Base-by-base conservation (phyloP, 176 grass and related monocot species). In the Oropetium thomaeum region DNA sequence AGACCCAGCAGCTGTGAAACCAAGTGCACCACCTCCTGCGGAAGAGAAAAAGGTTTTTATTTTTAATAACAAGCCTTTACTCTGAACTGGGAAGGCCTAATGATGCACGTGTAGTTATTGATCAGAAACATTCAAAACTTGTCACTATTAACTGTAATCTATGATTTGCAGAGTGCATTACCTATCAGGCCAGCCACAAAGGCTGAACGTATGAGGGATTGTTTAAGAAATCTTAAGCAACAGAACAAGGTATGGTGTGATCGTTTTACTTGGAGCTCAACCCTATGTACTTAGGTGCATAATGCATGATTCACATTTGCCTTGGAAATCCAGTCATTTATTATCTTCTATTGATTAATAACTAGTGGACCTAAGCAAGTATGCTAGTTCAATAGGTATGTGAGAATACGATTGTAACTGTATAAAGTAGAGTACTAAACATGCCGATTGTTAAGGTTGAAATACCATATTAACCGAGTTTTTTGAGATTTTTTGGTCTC, bases 181-280 rank as follows among this genome's bases (percentile, higher is more conserved):
- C 96, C 96, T 78, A 45, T 99, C 26, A 95, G 88, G 77, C 92
- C 92, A 44, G 96, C 89, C 14, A 95, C 89, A 72, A 99, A 99
- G 59, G 76, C 87, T 49, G 96, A 99, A 30, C 80, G 55, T 10
- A 95, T 99, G 96, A 99, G 96, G 80, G 89, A 99, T 80, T 99
- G 92, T 47, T 81, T 99, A 72, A 77, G 96, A 20, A 84, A 90
- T 81, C 87, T 99, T 44, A 99, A 95, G 83, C 91, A 92, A 74
- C 89, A 85, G 47, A 90, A 95, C 70, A 99, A 92, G 89, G 93
- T 97, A 90, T 1, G 38, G 0, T 58, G 1, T 34, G 2, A 15
- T 39, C 44, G 71, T 7, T 55, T 53, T 15, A 47, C 15, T 68
- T 78, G 15, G 15, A 40, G 67, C 14, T 48, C 51, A 29, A 17